Base-by-base conservation (phyloP, 129 eudicot genomes). In the Tagetes erecta region DNA sequence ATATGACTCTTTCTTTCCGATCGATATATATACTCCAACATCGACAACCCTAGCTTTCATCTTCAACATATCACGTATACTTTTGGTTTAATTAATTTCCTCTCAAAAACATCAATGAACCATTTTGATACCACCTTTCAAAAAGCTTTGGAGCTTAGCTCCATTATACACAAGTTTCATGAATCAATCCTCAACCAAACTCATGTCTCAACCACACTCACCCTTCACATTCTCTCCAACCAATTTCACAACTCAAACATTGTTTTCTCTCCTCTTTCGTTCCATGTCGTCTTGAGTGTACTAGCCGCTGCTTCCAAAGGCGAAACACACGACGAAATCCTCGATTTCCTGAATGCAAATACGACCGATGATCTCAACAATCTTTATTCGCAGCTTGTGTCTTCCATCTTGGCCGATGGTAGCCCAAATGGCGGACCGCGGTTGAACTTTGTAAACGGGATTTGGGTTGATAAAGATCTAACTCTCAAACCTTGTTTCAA, bases 261-360 rank as follows among this genome's bases (percentile, higher is more conserved):
- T 20, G 92, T 92, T 9, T 85, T 87, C 84, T 92, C 95, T 1
- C 96, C 98, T 3, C 86, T 87, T 38, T 87, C 90, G 12, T 67
- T 89, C 74, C 92, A 89, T 34, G 83, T 87, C 10, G 86, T 89
- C 3, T 67, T 89, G 8, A 75, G 82, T 73, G 9, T 87, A 67
- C 49, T 89, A 41, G 82, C 98, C 0, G 83, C 90, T 56, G 96
- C 92, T 68, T 81, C 92, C n/a, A 50, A 49, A 0, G 90, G 95
- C 60, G 75, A 78, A 53, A 86, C 96, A 67, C 95, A 30, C 33
- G 76, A 82, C 12, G 90, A 89, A 78, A 58, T 89, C 14, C 78
- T 92, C 36, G 41, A 79, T 5, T 87, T 89, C 49, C 92, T 92
- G 69, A 85, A 83, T 79, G 71, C 92, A 1, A 67, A 82, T 3